These are phyloP conservation scores for Skeletonema potamos DNA, from an alignment of 108 stramenopile genomes.

Conservation along the genomic window DNA sequence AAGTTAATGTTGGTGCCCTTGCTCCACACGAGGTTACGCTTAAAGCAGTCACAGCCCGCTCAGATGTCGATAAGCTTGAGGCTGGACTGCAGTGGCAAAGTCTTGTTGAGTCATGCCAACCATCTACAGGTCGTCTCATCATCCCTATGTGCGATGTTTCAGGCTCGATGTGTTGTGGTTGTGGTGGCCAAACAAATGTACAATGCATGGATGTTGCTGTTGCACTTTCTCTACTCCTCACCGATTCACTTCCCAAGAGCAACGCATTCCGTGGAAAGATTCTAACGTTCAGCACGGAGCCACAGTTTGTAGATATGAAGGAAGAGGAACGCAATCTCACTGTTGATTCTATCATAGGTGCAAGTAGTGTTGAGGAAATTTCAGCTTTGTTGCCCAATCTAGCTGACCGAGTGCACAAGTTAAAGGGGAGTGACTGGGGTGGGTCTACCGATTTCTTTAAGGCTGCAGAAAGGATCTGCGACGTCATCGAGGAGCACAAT, in stretches of 20 bases:
- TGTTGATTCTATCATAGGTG: neutral
- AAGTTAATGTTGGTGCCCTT: neutral
- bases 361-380: neutral
- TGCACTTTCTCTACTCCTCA: neutral
- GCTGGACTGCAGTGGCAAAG: neutral
- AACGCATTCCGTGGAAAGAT: neutral
- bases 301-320: neutral
- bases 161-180: neutral
- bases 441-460: neutral
- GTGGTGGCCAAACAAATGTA: neutral
- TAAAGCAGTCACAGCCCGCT: neutral
- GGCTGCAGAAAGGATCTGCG: neutral
- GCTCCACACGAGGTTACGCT: neutral
- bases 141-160: neutral
- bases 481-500: neutral
- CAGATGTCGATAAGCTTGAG: neutral
- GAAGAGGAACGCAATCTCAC: neutral
- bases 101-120: neutral
- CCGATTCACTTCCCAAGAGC: neutral
- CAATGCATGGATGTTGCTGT: neutral
- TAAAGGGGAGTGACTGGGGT: neutral
- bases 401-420: neutral
- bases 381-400: neutral
- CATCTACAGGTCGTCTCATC: neutral
- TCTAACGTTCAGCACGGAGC: neutral